Evolutionary conservation across 768 basidiomycete genomes (phyloP), one percentile per base, ranked within the genome.

Genomic region (Trametes cingulata): DNA sequence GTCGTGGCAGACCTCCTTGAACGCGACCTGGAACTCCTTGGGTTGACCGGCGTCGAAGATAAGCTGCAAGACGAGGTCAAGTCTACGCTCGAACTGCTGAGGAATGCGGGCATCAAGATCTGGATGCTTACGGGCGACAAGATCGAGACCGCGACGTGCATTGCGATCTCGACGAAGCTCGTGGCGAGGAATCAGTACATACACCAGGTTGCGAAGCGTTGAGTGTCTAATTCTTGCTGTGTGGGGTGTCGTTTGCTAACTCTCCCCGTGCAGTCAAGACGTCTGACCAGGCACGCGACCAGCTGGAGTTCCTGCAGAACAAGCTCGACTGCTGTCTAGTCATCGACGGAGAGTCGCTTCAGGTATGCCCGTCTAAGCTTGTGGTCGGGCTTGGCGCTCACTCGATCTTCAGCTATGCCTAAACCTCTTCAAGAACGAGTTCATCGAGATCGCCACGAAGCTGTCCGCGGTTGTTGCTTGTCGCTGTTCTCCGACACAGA

Each of bases 81-180:
- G 72, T 85, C 88, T 45, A 97, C 97, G 2, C 76, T 99, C 58
- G 97, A 98, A 75, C 70, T 98, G 52, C 73, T 99, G 63, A 78
- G 95, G 65, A 98, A 98, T 71, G 97, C 96, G 0, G 96, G 96
- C 4, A 87, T 99, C 75, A 97, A 92, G 81, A 98, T 99, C 59
- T 99, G 97, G 97, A 98, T 98, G 97, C 79, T 98, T 67, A 99
- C 97, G 0, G 96, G 97, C 1, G 97, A 99, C 75, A 99, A 98
- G 78, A 93, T 98, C 50, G 97, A 99, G 78, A 99, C 97, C 3
- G 97, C 97, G 5, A 88, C 95, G 37, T 96, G 95, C 74, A 99
- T 99, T 69, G 95, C 96, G 5, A 94, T 98, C 63, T 97, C 95
- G 37, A 97, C 93, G 7, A 98, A 98, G 72, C 78, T 98, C 51